Percentiles rank a stretch among this genome's conserved stretches.
Conservation (phyloP, 805 yeast species). For the Ogataea trehaloabstinens region DNA sequence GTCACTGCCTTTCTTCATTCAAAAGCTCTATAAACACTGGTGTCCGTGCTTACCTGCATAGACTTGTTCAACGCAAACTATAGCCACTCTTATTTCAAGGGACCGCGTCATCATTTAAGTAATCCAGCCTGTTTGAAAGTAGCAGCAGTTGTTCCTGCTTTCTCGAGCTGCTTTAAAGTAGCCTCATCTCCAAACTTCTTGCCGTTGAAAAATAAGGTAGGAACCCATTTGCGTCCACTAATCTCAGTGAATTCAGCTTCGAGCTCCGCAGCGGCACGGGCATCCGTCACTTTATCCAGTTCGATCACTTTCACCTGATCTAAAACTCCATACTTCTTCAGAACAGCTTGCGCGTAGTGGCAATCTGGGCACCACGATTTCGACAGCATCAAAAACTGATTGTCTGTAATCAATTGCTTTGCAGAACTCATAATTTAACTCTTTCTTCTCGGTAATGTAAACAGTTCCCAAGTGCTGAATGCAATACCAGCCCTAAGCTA, state of each 20-base stretch:
- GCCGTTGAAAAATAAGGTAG: conserved; percentile 62
- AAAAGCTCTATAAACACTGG: too few relatives aligned
- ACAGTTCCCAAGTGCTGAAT: background rate
- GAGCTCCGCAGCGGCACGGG: conserved; percentile 48
- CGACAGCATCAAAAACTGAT: conserved; percentile 56
- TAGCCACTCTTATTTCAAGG: too few relatives aligned
- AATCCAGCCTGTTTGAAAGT: conserved; percentile 35
- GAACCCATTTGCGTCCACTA: conserved; percentile 66
- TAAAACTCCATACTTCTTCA: conserved; percentile 49
- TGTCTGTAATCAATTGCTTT: conserved; percentile 40
- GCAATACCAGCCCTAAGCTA: too few relatives aligned
- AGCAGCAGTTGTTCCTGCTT: conserved; percentile 32
- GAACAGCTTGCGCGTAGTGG: conserved; percentile 56
- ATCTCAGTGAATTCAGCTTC: conserved; percentile 56
- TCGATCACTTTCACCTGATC: conserved; percentile 57
- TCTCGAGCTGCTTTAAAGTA: conserved; percentile 40
- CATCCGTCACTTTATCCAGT: conserved; percentile 50
- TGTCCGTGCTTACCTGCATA: too few relatives aligned
- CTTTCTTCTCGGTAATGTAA: too few relatives aligned
- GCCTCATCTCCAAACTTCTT: conserved; percentile 57
- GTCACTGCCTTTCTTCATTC: too few relatives aligned
- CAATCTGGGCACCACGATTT: conserved; percentile 84
- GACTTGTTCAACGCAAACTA: too few relatives aligned
- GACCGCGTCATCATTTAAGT: too few relatives aligned
- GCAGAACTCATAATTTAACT: conserved; percentile 34